Conservation (phyloP, 2,329 filamentous ascomycete species). For the Ceratocystis cubensis region DNA sequence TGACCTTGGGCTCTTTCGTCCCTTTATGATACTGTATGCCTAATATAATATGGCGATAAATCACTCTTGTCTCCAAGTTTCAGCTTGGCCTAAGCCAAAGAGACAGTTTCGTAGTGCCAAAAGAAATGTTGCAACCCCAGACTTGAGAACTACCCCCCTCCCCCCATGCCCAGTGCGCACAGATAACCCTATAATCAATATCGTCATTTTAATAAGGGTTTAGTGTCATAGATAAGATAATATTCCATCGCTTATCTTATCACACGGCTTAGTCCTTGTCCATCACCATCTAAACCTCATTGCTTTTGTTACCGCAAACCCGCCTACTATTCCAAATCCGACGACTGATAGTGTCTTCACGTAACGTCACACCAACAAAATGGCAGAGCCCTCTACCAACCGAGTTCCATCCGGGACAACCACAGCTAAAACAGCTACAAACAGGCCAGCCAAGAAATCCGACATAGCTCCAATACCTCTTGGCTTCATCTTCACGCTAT, state of each 20-base stretch:
- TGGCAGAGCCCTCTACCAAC: background rate
- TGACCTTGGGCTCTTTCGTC: background rate
- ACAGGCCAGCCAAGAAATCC: background rate
- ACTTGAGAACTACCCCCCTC: background rate
- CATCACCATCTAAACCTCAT: background rate
- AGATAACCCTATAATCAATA: background rate
- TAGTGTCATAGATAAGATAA: background rate
- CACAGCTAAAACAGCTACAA: background rate
- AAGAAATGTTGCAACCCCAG: background rate
- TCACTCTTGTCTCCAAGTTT: background rate
- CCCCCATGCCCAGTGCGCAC: too few species aligned
- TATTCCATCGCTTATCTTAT: background rate
- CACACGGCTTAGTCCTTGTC: background rate
- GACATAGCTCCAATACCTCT: slow-evolving; percentile 22
- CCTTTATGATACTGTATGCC: background rate
- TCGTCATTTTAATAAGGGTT: background rate
- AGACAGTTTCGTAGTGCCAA: background rate
- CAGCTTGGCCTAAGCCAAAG: background rate
- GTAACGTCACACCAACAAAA: background rate
- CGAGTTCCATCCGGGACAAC: background rate
- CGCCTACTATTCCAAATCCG: background rate
- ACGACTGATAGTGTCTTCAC: background rate
- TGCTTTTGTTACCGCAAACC: background rate
- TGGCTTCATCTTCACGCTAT: slow-evolving; percentile 40
- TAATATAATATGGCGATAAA: background rate